Evolutionary conservation across 345 rosid species (phyloP).

Genomic region (Syzygium oleosum): DNA sequence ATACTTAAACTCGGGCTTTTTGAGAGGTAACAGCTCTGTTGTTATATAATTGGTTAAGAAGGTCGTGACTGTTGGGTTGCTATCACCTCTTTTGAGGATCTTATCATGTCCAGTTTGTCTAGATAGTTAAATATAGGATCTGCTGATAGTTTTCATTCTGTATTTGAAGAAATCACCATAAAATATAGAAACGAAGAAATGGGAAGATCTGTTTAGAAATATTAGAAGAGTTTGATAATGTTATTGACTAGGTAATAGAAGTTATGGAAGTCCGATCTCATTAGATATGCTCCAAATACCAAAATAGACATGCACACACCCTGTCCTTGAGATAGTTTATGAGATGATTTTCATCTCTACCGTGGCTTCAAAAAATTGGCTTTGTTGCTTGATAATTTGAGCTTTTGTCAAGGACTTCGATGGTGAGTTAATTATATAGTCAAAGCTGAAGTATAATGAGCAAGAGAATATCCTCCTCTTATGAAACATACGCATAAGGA

Average conservation of each 20-base stretch:
- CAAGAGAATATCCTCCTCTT: neutral
- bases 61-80: neutral
- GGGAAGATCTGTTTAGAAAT: neutral
- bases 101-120: neutral
- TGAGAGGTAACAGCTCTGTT: slow-evolving; percentile 58
- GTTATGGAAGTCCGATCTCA: neutral
- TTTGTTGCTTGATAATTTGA: neutral
- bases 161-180: neutral
- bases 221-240: neutral
- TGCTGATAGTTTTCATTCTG: neutral
- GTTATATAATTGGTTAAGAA: neutral
- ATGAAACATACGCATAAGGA: neutral
- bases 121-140: neutral
- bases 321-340: neutral
- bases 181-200: neutral
- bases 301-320: neutral
- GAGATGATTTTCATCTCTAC: neutral
- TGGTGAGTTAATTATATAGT: neutral
- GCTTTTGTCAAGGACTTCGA: neutral
- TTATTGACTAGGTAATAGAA: neutral
- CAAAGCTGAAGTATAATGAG: neutral
- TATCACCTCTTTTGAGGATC: neutral
- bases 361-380: neutral
- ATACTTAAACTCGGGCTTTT: slow-evolving; percentile 94
- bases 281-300: neutral